phyloP scores from a whole-genome alignment of 31 red algal genomes.

The Asparagopsis taxiformis region DNA sequence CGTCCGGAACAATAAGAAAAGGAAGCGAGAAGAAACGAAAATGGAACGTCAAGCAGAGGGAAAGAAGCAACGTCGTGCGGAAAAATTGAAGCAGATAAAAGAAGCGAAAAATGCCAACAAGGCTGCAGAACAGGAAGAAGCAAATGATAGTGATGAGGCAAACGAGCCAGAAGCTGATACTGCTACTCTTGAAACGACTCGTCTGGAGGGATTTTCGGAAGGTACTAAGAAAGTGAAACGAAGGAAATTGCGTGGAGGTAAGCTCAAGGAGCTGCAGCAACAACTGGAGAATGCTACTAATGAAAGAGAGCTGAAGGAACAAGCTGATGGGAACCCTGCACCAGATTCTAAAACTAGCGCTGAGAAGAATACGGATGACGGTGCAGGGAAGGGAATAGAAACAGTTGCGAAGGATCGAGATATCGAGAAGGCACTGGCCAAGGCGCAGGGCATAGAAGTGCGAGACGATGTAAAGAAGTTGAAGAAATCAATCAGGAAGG shows the following conservation, averaged over 20 bases:
- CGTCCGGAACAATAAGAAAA: constrained; percentile 29
- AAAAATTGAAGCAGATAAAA: constrained; percentile 19
- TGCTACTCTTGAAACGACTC: constrained; percentile 46
- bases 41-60: constrained; percentile 18
- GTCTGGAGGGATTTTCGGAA: constrained; percentile 19
- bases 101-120: background rate
- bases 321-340: background rate
- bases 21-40: constrained; percentile 59
- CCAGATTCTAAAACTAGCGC: background rate
- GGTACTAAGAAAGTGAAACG: constrained; percentile 29
- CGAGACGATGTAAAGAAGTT: constrained; percentile 68
- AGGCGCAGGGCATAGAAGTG: constrained; percentile 38
- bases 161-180: background rate
- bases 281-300: constrained; percentile 31
- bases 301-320: constrained; percentile 27
- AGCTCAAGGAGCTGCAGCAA: constrained; percentile 24
- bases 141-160: background rate
- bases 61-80: constrained; percentile 29
- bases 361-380: background rate
- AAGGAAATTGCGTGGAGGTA: constrained; percentile 5
- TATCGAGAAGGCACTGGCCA: constrained; percentile 66
- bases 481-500: constrained; percentile 76
- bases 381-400: background rate
- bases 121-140: background rate
- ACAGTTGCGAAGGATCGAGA: constrained; percentile 30